Conservation (phyloP, 345 rosid genomes). For the Pistacia atlantica region DNA sequence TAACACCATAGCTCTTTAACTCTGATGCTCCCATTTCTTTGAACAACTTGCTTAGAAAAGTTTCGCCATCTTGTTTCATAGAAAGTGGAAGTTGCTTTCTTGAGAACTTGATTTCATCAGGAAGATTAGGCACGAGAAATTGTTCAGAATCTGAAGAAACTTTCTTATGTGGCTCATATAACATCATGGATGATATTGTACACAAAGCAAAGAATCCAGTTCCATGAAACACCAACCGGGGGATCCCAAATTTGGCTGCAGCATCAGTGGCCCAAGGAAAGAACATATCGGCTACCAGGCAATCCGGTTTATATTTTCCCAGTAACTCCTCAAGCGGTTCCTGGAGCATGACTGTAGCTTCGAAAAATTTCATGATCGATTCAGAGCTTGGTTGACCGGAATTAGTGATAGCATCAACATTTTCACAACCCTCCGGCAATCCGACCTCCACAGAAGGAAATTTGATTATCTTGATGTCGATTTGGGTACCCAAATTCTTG, state of each 20-base stretch:
- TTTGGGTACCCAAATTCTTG: conserved; percentile 27
- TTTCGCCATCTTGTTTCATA: conserved; percentile 6
- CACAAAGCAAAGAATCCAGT: conserved; percentile 43
- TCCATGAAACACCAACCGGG: conserved; percentile 60
- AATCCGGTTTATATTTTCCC: conserved; percentile 40
- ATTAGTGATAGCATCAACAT: conserved; percentile 29
- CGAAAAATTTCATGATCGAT: conserved; percentile 28
- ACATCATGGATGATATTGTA: conserved; percentile 22
- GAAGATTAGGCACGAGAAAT: conserved; percentile 52
- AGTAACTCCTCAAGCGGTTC: conserved; percentile 47
- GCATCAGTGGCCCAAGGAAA: conserved; percentile 60
- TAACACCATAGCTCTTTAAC: conserved; percentile 51
- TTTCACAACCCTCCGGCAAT: conserved; percentile 53
- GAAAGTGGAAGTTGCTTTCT: conserved; percentile 33
- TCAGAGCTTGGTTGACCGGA: not conserved
- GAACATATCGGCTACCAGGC: conserved; percentile 60
- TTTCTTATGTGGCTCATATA: conserved; percentile 41
- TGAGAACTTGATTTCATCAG: conserved; percentile 46
- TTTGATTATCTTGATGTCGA: conserved; percentile 33
- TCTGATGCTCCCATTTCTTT: conserved; percentile 42
- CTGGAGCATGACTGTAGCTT: conserved; percentile 35
- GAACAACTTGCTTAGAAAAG: conserved; percentile 17
- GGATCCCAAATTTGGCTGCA: conserved; percentile 51
- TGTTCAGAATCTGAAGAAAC: conserved; percentile 43
- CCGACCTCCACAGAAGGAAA: conserved; percentile 49